Conservation (phyloP, 1,284 basidiomycete genomes). For the Sporisorium iseilematis-ciliati region DNA sequence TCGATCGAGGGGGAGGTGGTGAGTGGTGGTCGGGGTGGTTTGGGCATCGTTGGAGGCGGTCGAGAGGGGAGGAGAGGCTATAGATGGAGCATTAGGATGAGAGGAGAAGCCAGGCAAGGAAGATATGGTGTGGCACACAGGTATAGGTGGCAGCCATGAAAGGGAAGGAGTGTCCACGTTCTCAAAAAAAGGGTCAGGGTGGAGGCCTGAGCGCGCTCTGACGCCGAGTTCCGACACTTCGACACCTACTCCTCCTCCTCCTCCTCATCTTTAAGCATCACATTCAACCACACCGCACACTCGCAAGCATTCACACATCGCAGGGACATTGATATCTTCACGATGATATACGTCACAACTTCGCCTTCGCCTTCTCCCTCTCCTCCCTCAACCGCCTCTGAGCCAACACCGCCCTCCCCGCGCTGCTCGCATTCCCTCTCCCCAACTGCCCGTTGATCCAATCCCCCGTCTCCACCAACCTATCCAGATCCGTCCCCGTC, state of each 20-base stretch:
- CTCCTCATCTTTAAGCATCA: background rate
- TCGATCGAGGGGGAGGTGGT: background rate
- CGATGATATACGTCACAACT: conserved; percentile 11
- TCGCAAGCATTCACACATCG: background rate
- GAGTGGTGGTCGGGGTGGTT: background rate
- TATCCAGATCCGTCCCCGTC: conserved; percentile 75
- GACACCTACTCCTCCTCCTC: too few relatives aligned
- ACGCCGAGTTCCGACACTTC: conserved; percentile 9
- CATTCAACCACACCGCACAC: background rate
- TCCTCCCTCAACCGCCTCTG: conserved; percentile 36
- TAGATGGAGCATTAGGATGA: background rate
- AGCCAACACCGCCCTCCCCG: conserved; percentile 54
- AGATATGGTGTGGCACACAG: too few relatives aligned
- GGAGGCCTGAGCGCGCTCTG: conserved; percentile 16
- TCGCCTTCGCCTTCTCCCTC: conserved; percentile 18
- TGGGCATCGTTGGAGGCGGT: conserved; percentile 3
- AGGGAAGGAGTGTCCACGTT: conserved; percentile 21
- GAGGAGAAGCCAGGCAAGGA: background rate
- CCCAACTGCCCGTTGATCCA: conserved; percentile 50
- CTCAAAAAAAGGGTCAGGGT: conserved; percentile 6
- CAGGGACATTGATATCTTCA: too few relatives aligned
- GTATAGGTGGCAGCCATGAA: too few relatives aligned
- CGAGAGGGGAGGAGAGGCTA: background rate
- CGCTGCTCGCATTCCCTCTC: conserved; percentile 40
- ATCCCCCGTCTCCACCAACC: conserved; percentile 47